Evolutionary conservation across 495 filamentous ascomycete genomes (phyloP), one percentile per base, ranked within the genome.

Genomic region (Umbilicaria muhlenbergii): DNA sequence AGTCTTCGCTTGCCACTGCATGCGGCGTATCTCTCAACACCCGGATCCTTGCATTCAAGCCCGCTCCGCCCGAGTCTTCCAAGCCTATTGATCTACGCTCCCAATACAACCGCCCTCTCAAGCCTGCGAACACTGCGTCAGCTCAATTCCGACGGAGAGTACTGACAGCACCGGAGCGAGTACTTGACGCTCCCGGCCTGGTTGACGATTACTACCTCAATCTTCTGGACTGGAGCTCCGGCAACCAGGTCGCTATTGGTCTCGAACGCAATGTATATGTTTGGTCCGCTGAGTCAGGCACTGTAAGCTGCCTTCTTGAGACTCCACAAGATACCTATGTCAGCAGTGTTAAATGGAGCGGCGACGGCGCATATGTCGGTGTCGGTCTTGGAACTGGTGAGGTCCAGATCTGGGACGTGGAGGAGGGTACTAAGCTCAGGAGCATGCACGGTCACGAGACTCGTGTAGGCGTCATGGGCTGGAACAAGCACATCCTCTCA

Each of bases 171-270:
- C 91, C 91, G 1, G 91, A 99, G 61, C 84, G 91, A 39, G 91
- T 99, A 6, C 71, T 99, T n/a, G 91, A 99, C 60, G 91, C 91
- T 1, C 91, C 91, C 1, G 91, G 87, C 43, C 74, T 99, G 21
- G 75, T 95, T 43, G 91, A 99, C 58, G 91, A 99, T 62, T 99
- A 96, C 72, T 99, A 99, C 58, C 81, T 99, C 54, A 99, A 99
- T 67, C 70, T 99, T 24, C 69, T 96, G 15, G 91, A 99, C 66
- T 99, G 91, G 91, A 93, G 85, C 59, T 88, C 85, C 14, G 79
- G 80, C 36, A 99, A 99, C 69, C 91, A 96, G 60, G 88, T 99
- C 39, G 91, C 91, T 24, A 95, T 99, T 58, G 91, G 91, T 38
- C 75, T 99, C 12, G 91, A 95, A 64, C 86, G 91, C 42, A 92